phyloP scores from a whole-genome alignment of 2,329 filamentous ascomycete species.

The Cadophora luteo-olivacea region DNA sequence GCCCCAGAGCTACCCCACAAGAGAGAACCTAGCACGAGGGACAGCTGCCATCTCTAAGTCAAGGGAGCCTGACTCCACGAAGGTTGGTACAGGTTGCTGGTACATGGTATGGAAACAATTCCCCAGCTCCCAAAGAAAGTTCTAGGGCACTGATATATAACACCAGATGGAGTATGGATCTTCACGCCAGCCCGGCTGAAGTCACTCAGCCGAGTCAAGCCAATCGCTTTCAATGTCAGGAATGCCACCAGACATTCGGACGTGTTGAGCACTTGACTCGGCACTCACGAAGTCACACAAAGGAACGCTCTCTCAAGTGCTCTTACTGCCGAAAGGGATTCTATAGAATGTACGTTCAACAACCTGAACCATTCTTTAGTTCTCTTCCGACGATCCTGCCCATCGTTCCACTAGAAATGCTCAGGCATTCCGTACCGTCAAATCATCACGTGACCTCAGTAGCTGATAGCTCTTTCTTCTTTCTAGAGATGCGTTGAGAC shows the following conservation, averaged over 20 bases:
- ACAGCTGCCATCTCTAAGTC: neutral
- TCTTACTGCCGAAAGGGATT: slow-evolving; percentile 36
- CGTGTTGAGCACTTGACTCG: slow-evolving; percentile 38
- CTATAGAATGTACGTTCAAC: slow-evolving; percentile 34
- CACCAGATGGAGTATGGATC: neutral
- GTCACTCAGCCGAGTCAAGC: slow-evolving; percentile 3
- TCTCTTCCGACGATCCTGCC: too few species aligned
- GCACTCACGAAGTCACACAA: slow-evolving; percentile 36
- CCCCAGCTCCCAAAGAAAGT: neutral
- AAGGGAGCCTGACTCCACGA: neutral
- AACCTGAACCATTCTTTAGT: neutral
- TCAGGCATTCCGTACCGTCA: neutral
- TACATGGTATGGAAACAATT: neutral
- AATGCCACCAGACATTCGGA: slow-evolving; percentile 37
- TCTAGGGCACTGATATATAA: neutral
- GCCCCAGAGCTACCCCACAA: neutral
- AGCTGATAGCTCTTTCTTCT: slow-evolving; percentile 2
- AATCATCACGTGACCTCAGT: slow-evolving; percentile 8
- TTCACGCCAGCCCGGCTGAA: neutral
- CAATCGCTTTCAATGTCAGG: slow-evolving; percentile 29
- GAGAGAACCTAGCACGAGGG: neutral
- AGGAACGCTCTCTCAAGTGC: slow-evolving; percentile 36
- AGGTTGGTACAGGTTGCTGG: neutral
- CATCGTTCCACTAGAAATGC: too few species aligned
- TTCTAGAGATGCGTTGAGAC: slow-evolving; percentile 36